Evolutionary conservation across 441 rosid species (phyloP), one percentile per base, ranked within the genome.

Genomic region (Dalechampia spathulata): DNA sequence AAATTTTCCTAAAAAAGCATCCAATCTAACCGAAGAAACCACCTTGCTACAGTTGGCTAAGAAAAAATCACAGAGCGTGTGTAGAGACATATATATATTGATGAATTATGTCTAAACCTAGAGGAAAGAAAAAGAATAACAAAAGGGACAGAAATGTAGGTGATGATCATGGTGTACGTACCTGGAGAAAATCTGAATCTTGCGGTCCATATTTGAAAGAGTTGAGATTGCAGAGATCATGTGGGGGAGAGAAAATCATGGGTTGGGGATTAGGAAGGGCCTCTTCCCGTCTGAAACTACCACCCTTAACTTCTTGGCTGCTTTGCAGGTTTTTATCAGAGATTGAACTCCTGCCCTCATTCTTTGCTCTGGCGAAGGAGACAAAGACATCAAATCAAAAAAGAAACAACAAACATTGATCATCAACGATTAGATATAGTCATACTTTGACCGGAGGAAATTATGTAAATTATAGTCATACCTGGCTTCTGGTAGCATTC

Each of bases 341-440:
- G 65, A 72, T 66, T 62, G 76, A 75, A 72, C 82, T 79, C 71
- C 42, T 71, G 68, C 58, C 67, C 74, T 83, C 83, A 59, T 66
- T 76, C 73, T 82, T 78, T 19, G 78, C 72, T 61, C 86, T 78
- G 75, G 58, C 5, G 46, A 55, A 14, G 17, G 7, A 5, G n/a
- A 22, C 16, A 6, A 12, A 20, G 20, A 22, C 36, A 21, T 12
- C n/a, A 49, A 3, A 27, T 22, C 58, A 26, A 55, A 38, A 38
- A 17, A 14, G 52, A 42, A 52, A 58, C 26, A 47, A 50, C 55
- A n/a, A 40, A 22, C 40, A 32, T 30, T 3, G 34, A 30, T 3
- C 34, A 8, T 30, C 8, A 30, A 8, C 4, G 8, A 30, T 30
- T 3, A 30, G 8, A 30, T 8, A 30, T 3, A 8, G 34, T 30